phyloP scores from a whole-genome alignment of 352 stramenopile species.

The Globisporangium mamillatum region DNA sequence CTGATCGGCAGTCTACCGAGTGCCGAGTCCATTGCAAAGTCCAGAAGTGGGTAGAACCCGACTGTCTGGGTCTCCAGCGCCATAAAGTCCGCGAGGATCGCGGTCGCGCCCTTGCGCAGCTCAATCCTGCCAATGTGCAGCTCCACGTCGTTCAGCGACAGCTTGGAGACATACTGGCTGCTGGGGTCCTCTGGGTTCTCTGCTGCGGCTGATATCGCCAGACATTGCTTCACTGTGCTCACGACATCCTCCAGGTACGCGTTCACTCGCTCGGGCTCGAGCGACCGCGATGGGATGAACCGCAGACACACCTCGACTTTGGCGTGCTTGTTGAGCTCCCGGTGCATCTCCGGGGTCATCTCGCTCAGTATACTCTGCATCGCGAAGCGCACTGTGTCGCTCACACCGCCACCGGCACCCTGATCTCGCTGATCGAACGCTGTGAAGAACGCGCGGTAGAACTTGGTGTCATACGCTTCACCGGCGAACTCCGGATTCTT shows the following conservation, averaged over 20 bases:
- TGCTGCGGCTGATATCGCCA: background rate
- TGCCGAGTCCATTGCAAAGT: background rate
- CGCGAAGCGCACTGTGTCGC: background rate
- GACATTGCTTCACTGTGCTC: background rate
- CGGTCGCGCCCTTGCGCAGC: background rate
- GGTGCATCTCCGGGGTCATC: slow-evolving; percentile 9
- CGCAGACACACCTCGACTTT: slow-evolving; percentile 2
- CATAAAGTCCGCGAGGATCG: slow-evolving; percentile 1
- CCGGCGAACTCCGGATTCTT: background rate
- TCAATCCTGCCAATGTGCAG: slow-evolving; percentile 4
- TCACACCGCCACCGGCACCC: background rate
- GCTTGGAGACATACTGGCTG: slow-evolving; percentile 1
- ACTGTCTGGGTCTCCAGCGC: background rate
- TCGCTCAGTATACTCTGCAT: slow-evolving; percentile 5
- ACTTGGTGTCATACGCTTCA: background rate
- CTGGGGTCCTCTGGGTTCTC: background rate
- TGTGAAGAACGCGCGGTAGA: slow-evolving; percentile 7
- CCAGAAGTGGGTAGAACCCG: slow-evolving; percentile 2
- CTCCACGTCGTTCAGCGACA: slow-evolving; percentile 6
- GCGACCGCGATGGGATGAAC: background rate
- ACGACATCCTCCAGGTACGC: background rate
- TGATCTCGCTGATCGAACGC: background rate
- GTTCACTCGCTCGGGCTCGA: background rate
- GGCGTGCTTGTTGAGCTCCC: background rate
- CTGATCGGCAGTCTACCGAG: background rate